Base-by-base conservation (phyloP, 2,329 filamentous ascomycete genomes). In the Neonectria magnoliae region DNA sequence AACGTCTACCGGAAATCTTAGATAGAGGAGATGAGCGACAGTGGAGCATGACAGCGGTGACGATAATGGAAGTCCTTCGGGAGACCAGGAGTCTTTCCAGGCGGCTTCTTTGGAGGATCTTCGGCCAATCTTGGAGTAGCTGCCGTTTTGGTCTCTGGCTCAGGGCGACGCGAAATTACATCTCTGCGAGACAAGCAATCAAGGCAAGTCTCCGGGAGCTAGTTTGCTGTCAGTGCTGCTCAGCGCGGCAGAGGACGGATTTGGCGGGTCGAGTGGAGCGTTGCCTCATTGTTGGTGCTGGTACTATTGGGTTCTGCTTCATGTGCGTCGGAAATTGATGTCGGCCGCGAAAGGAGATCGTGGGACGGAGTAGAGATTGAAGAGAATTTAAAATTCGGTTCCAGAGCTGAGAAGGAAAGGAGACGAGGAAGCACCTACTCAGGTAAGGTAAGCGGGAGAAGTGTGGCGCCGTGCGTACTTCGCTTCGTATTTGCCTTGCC, bases 11-110 rank as follows among this genome's bases (percentile, higher is more conserved):
- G 29, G 33, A 56, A 52, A 60, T 56, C 25, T 50, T 55, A 22
- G 48, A 50, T 50, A 59, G 33, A 18, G 58, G 55, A 60, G 51
- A 64, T 62, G 56, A 56, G 18, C 16, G 57, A 38, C 8, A 36
- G 56, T 62, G 60, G 54, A 57, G 54, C 54, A 38, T 8, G 27
- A 38, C 27, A 33, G 18, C 44, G 27, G n/a, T 51, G 41, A 54
- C 44, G 36, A 45, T 27, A 59, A 42, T 22, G 29, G 27, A 33
- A 51, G 48, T 2, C 25, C 25, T 25, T 29, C 51, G 29, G 51
- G 31, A 44, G 10, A 20, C 33, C 55, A 45, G 44, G 44, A 57
- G 38, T 10, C 36, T 11, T 54, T 63, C 60, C 50, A 60, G 38
- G 36, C 41, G 44, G 44, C n/a, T 64, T 56, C 48, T 7, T 33